Conservation (phyloP, 176 grass and related monocot genomes). For the Rhynchospora tenuis region DNA sequence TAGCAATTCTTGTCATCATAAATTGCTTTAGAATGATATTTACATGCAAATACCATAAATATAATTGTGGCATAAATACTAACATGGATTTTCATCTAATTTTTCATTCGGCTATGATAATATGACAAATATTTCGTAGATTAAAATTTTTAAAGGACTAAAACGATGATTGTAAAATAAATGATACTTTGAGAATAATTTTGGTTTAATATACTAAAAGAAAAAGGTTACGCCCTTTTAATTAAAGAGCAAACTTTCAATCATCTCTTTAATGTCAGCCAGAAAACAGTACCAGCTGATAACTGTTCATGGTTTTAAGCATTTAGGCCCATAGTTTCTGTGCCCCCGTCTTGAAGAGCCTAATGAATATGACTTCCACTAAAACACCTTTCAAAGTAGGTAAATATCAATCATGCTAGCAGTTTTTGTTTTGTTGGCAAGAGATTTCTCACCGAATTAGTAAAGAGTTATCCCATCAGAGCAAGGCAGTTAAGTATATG, state of each 20-base stretch:
- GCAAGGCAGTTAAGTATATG: conserved; percentile 9
- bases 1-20: too few species aligned
- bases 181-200: too few species aligned
- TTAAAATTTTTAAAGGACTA: too few species aligned
- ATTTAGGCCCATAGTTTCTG: background rate
- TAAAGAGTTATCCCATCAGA: background rate
- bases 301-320: too few species aligned
- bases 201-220: too few species aligned
- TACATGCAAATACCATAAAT: too few species aligned
- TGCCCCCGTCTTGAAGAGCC: background rate
- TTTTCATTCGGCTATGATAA: too few species aligned
- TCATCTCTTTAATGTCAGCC: background rate
- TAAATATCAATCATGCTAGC: conserved; percentile 1
- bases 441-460: background rate
- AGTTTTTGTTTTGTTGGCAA: background rate
- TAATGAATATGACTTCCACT: background rate
- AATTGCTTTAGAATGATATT: too few species aligned
- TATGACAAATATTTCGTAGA: too few species aligned
- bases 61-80: too few species aligned
- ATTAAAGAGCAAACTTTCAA: background rate
- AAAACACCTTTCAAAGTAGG: background rate
- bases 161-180: too few species aligned
- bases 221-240: background rate
- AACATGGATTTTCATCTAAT: too few species aligned
- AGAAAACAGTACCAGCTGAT: background rate